Evolutionary conservation across 2,329 filamentous ascomycete species (phyloP).

Genomic region (Thielaviopsis punctulata): DNA sequence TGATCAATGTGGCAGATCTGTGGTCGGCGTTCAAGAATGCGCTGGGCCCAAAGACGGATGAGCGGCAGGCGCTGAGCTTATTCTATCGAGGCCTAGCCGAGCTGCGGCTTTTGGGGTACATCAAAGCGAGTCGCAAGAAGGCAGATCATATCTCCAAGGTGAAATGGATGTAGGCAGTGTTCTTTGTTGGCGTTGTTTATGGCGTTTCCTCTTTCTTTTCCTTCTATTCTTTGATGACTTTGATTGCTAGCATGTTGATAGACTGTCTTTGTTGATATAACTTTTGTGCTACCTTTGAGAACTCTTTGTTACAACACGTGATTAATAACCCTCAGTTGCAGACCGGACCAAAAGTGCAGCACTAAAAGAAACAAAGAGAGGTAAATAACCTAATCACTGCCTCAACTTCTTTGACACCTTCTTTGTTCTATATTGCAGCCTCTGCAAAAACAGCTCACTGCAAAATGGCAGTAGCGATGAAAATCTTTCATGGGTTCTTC

Average conservation of each 20-base stretch:
- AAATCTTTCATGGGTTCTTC: background rate
- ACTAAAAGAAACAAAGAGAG: background rate
- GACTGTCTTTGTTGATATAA: background rate
- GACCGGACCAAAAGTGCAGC: background rate
- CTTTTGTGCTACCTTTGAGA: too few species aligned
- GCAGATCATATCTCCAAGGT: conserved; percentile 81
- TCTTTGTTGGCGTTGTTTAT: background rate
- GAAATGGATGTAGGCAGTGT: conserved; percentile 49
- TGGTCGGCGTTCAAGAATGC: conserved; percentile 61
- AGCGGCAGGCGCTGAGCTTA: conserved; percentile 46
- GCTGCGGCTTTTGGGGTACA: conserved; percentile 66
- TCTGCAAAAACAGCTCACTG: background rate
- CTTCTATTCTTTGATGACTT: background rate
- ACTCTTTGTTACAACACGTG: too few species aligned
- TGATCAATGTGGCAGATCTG: conserved; percentile 66
- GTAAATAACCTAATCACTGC: background rate
- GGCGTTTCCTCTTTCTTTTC: background rate
- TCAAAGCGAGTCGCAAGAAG: conserved; percentile 83
- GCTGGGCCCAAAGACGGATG: conserved; percentile 29
- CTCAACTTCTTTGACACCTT: background rate
- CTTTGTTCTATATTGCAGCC: background rate
- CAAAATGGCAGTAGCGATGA: background rate
- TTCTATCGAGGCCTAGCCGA: conserved; percentile 83
- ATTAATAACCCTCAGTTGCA: too few species aligned
- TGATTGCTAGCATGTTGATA: background rate